Base-by-base conservation (phyloP, 805 yeast genomes). In the Isabelozyma pseudorhagii region DNA sequence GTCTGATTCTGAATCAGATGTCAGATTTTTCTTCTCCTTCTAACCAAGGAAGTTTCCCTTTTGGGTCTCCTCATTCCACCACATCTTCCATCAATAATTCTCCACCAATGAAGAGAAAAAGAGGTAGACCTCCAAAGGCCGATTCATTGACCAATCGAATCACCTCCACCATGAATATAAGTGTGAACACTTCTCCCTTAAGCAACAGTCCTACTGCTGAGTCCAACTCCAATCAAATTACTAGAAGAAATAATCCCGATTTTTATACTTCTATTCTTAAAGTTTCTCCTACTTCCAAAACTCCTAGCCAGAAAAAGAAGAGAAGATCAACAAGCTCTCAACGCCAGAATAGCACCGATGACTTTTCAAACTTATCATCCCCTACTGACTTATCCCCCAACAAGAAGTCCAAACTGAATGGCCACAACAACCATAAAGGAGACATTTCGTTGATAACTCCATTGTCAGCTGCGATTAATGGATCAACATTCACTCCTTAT, bases 41-140 rank as follows among this genome's bases (percentile, higher is more conserved):
- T n/a, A 38, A 38, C 6, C 18, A 38, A 6, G 40, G 15, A 5
- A 38, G 18, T 38, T 15, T 15, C 40, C 40, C 40, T 4, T 42
- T 15, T 17, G 15, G 44, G 29, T 42, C 15, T 18, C 46, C 17
- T 27, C 34, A 31, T 31, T 31, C 36, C 36, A 31, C 36, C 36
- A 31, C 36, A 15, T 27, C 46, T 18, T 36, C 46, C 15, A 40
- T 42, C 38, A 38, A 13, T 11, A 34, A 42, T 18, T 47, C 60
- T 29, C 55, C 58, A 3, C 69, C 74, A 3, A 61, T 64, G 14
- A 74, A 71, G 53, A 59, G 68, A 46, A 74, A 69, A 54, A 58
- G 79, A 54, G 79, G 79, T n/a, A 64, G 79, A 55, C 79, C 79
- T 8, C 78, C 79, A 38, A 74, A 74, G 59, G 66, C 73, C 1